Percentiles rank a stretch among this genome's conserved stretches.
phyloP scores from a whole-genome alignment of 352 stramenopile species.

The Globisporangium ultimum region DNA sequence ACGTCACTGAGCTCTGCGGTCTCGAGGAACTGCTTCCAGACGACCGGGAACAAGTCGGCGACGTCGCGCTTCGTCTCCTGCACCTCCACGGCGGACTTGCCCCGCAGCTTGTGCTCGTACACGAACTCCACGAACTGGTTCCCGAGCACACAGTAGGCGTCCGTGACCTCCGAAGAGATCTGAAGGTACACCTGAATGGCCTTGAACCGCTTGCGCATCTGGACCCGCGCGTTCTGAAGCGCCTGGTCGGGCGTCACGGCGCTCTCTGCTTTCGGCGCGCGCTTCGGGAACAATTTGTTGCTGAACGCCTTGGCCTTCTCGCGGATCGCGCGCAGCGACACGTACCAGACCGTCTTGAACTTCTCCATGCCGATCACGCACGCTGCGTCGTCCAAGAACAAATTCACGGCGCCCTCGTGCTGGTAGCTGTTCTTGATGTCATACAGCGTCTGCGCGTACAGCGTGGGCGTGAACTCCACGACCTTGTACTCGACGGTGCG shows the following conservation, averaged over 20 bases:
- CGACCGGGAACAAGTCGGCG: conserved; percentile 61
- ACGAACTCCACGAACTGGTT: conserved; percentile 65
- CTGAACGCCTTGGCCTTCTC: conserved; percentile 77
- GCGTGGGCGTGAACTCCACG: conserved; percentile 28
- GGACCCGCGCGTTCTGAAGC: conserved; percentile 21
- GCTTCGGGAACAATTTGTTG: conserved; percentile 27
- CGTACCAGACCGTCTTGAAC: conserved; percentile 83
- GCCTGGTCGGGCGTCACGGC: conserved; percentile 13
- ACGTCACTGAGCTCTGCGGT: conserved; percentile 46
- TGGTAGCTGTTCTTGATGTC: conserved; percentile 53
- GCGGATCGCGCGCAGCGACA: conserved; percentile 82
- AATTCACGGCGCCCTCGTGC: conserved; percentile 68
- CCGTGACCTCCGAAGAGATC: conserved; percentile 32
- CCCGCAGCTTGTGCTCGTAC: conserved; percentile 31
- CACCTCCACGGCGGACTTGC: conserved; percentile 11
- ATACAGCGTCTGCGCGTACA: conserved; percentile 30
- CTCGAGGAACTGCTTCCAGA: conserved; percentile 68
- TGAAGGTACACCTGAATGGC: conserved; percentile 52
- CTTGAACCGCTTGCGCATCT: conserved; percentile 49
- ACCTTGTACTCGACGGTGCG: conserved; percentile 64
- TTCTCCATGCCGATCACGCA: conserved; percentile 84
- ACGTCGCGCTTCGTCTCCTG: conserved; percentile 46
- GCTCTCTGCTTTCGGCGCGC: conserved; percentile 11
- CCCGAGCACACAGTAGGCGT: conserved; percentile 47
- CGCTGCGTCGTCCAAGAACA: conserved; percentile 58